Conservation (phyloP, 805 yeast genomes). For the Myxozyma sirexii region DNA sequence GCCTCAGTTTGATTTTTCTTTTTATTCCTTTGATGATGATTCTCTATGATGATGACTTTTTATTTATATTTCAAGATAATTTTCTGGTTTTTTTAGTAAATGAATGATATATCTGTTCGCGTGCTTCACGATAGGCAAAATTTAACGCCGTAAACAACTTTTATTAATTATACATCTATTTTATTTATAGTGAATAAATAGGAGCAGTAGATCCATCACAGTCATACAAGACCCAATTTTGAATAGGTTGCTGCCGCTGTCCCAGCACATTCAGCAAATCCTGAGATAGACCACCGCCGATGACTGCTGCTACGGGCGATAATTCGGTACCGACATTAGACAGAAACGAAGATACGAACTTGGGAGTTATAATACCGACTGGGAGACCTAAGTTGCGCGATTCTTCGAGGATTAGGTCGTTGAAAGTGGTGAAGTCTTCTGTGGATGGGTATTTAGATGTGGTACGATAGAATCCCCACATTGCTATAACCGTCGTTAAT, state of each 20-base stretch:
- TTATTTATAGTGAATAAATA: conserved; percentile 53
- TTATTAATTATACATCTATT: no score
- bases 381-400: conserved; percentile 51
- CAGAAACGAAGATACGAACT: conserved; percentile 42
- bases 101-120: no score
- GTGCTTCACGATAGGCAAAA: no score
- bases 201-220: conserved; percentile 75
- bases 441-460: neutral
- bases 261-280: conserved; percentile 84
- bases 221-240: conserved; percentile 78
- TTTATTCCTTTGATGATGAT: conserved; percentile 4
- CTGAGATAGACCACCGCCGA: conserved; percentile 90
- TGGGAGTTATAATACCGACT: conserved; percentile 48
- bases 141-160: neutral
- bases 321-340: conserved; percentile 56
- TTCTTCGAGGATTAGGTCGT: conserved; percentile 19
- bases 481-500: conserved; percentile 46
- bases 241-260: conserved; percentile 74
- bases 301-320: conserved; percentile 79
- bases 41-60: neutral
- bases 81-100: no score
- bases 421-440: conserved; percentile 7
- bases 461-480: conserved; percentile 48
- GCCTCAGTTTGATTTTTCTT: neutral
- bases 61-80: neutral